Base-by-base conservation (phyloP, 2,329 filamentous ascomycete genomes). In the Diaporthe citriasiana region DNA sequence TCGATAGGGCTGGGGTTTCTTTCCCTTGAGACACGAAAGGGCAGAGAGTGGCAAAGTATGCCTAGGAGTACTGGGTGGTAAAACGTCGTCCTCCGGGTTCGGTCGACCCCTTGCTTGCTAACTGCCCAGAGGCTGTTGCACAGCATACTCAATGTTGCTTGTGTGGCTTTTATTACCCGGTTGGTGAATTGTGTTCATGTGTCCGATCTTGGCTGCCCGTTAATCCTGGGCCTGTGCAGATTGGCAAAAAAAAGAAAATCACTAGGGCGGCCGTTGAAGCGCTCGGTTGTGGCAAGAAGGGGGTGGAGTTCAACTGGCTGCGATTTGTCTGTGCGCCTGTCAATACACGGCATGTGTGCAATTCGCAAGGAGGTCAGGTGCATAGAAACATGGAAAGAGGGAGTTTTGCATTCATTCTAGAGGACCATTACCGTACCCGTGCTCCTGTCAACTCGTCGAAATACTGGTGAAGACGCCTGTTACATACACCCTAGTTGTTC, bases 51-150 rank as follows among this genome's bases (percentile, higher is more conserved):
- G 63, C 45, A 51, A 51, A 27, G 33, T 10, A 51, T 51, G 33
- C 47, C 33, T 47, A 27, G 27, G 57, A 19, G 15, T 30, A 30
- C 60, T 25, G 22, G 19, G 45, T 40, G 45, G n/a, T 66, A 51
- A 66, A 40, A 50, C n/a, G 45, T 25, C 22, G 30, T 38, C 19
- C 45, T 66, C 63, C 45, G 45, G 30, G 45, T 27, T 66, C 45
- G 45, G 63, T 66, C n/a, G 63, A 66, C 59, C 60, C 74, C 59
- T 74, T 73, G 45, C 72, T 59, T 69, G 66, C 40, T 56, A 65
- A 65, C 53, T 68, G 66, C 69, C 59, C 56, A 70, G 51, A 70
- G 56, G 27, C 38, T 60, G 74, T 75, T 56, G 60, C 72, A 74
- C 72, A 22, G 45, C 68, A 74, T 71, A 63, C 68, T 55, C 68